Conservation (phyloP, 1,139 yeast genomes). For the Saccharomyces pastorianus region DNA sequence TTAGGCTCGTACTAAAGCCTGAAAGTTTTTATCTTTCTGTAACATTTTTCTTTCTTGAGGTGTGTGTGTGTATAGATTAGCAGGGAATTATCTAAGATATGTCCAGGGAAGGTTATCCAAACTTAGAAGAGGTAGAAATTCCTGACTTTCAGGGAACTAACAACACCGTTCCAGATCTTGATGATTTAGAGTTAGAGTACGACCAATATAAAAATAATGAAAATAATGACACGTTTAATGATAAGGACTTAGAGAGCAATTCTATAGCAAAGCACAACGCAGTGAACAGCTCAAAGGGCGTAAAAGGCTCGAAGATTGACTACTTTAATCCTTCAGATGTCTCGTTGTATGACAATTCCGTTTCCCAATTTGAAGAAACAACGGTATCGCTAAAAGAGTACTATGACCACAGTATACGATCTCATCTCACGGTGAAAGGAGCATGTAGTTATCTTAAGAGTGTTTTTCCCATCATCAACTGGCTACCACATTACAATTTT, state of each 20-base stretch:
- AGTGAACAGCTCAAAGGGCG: not conserved
- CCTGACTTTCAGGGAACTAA: not conserved
- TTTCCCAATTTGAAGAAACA: conserved; percentile 22
- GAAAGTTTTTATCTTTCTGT: not conserved
- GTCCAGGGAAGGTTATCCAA: not conserved
- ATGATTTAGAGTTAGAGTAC: conserved; percentile 25
- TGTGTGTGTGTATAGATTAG: not conserved
- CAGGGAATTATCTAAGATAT: not conserved
- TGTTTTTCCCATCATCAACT: conserved; percentile 66
- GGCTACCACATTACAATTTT: conserved; percentile 79
- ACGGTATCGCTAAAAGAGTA: conserved; percentile 19
- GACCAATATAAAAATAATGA: conserved; percentile 23
- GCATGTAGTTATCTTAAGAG: conserved; percentile 44
- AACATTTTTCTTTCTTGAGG: not conserved
- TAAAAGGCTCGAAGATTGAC: conserved; percentile 5
- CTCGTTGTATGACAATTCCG: conserved; percentile 1
- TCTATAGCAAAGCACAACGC: not conserved
- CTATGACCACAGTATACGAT: conserved; percentile 17
- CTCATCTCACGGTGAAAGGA: conserved; percentile 12
- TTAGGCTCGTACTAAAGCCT: not conserved
- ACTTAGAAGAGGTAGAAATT: conserved; percentile 1
- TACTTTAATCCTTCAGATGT: not conserved
- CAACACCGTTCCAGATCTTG: conserved; percentile 11
- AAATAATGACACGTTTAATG: not conserved
- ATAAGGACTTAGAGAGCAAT: not conserved